A percentile compares a stretch with the other conserved stretches of the same genome.
Conservation (phyloP, 768 basidiomycete species). For the Pulveroboletus sp. region DNA sequence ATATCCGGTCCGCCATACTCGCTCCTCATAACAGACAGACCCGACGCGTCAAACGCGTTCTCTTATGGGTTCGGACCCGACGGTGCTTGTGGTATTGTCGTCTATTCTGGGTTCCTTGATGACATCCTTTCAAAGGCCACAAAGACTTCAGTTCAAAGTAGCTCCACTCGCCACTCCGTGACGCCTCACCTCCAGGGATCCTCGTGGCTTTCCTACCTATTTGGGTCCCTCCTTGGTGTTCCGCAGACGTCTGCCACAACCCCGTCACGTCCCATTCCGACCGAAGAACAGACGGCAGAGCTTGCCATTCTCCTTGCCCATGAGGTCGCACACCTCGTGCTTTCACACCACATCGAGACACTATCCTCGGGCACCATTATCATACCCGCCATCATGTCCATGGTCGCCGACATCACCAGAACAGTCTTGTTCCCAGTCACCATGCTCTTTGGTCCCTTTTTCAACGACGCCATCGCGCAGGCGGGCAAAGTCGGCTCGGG, state of each 20-base stretch:
- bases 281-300: constrained; percentile 79
- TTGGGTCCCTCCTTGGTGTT: constrained; percentile 40
- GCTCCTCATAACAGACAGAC: constrained; percentile 83
- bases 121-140: constrained; percentile 64
- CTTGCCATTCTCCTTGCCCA: constrained; percentile 91
- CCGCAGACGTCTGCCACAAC: constrained; percentile 32
- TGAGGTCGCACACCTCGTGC: constrained; percentile 87
- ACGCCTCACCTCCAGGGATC: constrained; percentile 20
- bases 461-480: constrained; percentile 89
- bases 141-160: constrained; percentile 27
- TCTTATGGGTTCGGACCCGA: constrained; percentile 94
- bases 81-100: constrained; percentile 89
- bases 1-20: constrained; percentile 87
- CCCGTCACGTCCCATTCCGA: constrained; percentile 52
- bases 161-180: constrained; percentile 25
- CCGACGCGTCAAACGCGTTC: constrained; percentile 86
- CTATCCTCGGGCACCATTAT: constrained; percentile 83
- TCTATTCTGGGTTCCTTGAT: constrained; percentile 92
- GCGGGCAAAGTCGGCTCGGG: constrained; percentile 74
- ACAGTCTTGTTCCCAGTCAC: constrained; percentile 85
- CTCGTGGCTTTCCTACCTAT: constrained; percentile 48
- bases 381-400: constrained; percentile 74
- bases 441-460: constrained; percentile 90
- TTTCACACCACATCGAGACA: constrained; percentile 90
- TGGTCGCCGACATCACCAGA: constrained; percentile 72